Evolutionary conservation across 768 basidiomycete genomes (phyloP), one percentile per base, ranked within the genome.

Genomic region (Mycena sanguinolenta): DNA sequence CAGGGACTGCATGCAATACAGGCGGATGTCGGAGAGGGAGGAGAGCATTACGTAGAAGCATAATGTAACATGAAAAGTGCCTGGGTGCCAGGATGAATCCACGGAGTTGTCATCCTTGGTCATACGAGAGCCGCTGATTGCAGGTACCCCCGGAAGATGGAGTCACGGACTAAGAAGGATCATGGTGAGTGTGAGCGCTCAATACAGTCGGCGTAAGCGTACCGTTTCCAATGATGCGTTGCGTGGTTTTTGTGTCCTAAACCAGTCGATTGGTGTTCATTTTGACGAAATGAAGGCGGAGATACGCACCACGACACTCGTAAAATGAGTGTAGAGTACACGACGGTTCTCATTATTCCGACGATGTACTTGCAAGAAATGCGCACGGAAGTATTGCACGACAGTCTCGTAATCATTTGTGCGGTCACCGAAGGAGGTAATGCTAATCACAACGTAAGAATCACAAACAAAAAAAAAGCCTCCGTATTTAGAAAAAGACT

Each of bases 301-400:
- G 4, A 65, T 32, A 79, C 85, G 63, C 79, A 94, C 93, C 64
- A 93, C 92, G 27, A 93, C 93, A 73, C 89, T 95, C 10, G 93
- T 95, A 76, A 94, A 84, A 77, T 94, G 94, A 4, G 90, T 91
- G 76, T 94, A 95, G 3, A 95, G 81, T n/a, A 92, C 92, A 59
- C 94, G 88, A 49, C 90, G 87, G 74, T 92, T 91, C 74, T 94
- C 90, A 73, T 95, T 94, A 68, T 93, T 95, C 72, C 88, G 87
- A 74, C 90, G 83, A 78, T 95, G 93, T 21, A 93, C 91, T 79
- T 95, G 93, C 69, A 93, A 82, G 82, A 96, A 96, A 75, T 95
- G 95, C 39, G 93, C 91, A 13, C 92, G 91, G 88, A 96, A 95
- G 81, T 95, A 95, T 76, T 92, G 90, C 50, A 94, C 89, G 25